phyloP scores from a whole-genome alignment of 2,329 filamentous ascomycete genomes.

The Fusarium marasasianum region DNA sequence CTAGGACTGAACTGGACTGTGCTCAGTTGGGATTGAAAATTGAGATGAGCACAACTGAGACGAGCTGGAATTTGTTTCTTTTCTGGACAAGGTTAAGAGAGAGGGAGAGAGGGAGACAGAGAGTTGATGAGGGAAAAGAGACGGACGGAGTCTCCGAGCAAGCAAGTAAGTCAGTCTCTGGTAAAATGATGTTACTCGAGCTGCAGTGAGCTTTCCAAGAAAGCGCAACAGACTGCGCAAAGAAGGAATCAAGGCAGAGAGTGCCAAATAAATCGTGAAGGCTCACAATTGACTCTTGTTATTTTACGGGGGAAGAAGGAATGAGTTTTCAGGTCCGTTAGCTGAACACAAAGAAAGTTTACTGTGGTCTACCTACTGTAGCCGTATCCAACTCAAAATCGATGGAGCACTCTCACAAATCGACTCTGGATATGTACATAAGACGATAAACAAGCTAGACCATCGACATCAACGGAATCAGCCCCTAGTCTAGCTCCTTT shows the following conservation, averaged over 20 bases:
- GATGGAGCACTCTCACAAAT: constrained; percentile 13
- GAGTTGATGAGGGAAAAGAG: constrained; percentile 6
- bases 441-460: constrained; percentile 18
- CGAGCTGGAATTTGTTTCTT: constrained; percentile 15
- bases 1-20: neutral
- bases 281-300: neutral
- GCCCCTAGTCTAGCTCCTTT: constrained; percentile 14
- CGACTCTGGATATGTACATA: constrained; percentile 16
- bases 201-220: constrained; percentile 26
- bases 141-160: constrained; percentile 18
- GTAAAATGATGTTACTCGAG: constrained; percentile 16
- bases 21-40: constrained; percentile 10
- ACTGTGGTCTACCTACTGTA: neutral
- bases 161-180: neutral
- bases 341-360: constrained; percentile 4
- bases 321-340: neutral
- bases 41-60: constrained; percentile 19
- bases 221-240: neutral
- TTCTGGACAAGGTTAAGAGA: neutral
- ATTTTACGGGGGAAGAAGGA: neutral
- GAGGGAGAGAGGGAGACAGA: neutral
- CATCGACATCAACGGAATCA: constrained; percentile 12
- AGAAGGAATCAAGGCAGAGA: constrained; percentile 1
- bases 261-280: neutral
- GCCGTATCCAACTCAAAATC: neutral